Base-by-base conservation (phyloP, 441 rosid species). In the Euphorbia celastroides region DNA sequence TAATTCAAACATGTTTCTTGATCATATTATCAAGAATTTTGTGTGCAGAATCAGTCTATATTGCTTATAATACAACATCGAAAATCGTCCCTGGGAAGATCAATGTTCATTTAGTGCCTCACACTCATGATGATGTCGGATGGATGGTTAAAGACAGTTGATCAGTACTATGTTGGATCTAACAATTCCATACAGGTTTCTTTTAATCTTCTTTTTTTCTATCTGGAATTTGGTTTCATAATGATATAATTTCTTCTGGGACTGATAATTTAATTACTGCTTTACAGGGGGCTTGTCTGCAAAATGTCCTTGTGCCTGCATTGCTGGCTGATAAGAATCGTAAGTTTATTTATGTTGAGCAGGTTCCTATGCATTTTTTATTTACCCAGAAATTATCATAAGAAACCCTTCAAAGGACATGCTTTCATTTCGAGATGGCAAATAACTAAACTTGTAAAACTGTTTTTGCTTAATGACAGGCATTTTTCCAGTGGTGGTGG, bases 401-500 rank as follows among this genome's bases (percentile, higher is more conserved):
- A n/a, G n/a, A n/a, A n/a, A n/a, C n/a, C n/a, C n/a, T n/a, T n/a
- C n/a, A n/a, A n/a, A n/a, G n/a, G n/a, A n/a, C n/a, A n/a, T n/a
- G n/a, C n/a, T n/a, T n/a, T n/a, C n/a, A n/a, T n/a, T n/a, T n/a
- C n/a, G n/a, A n/a, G n/a, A n/a, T n/a, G n/a, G n/a, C n/a, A n/a
- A n/a, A n/a, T n/a, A n/a, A n/a, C n/a, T n/a, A n/a, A n/a, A n/a
- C n/a, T n/a, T n/a, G n/a, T n/a, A n/a, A n/a, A n/a, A n/a, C n/a
- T n/a, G n/a, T n/a, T n/a, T n/a, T n/a, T n/a, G n/a, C 65, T 65
- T 67, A 56, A 56, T 65, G 32, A 60, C 78, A 96, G 98, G 99
- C 98, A 32, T 96, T 96, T 82, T 96, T 96, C 80, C 94, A 89
- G 77, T 81, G 98, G 52, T 96, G 99, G 99, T 96, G 98, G 99